These are phyloP conservation scores for Fragilaria crotonensis DNA, from an alignment of 108 stramenopile species.

Conservation along the genomic window DNA sequence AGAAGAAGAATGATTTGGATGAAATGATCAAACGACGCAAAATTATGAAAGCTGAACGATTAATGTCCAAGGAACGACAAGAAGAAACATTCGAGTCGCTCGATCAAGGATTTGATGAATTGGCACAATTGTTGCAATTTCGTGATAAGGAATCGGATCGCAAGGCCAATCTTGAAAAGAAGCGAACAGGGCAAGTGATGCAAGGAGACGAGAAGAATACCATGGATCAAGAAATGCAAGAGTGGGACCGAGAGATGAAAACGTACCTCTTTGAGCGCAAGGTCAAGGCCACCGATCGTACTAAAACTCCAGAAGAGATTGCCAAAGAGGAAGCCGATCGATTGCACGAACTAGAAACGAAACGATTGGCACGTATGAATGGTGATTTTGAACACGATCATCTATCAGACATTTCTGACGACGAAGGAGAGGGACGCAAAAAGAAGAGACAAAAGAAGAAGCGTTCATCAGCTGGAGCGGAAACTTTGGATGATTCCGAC, in stretches of 20 bases:
- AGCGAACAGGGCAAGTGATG: slow-evolving; percentile 30
- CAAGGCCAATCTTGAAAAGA: slow-evolving; percentile 22
- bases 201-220: slow-evolving; percentile 61
- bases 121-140: slow-evolving; percentile 64
- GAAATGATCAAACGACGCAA: slow-evolving; percentile 86
- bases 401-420: slow-evolving; percentile 72
- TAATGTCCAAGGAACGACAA: slow-evolving; percentile 81
- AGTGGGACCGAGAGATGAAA: slow-evolving; percentile 76
- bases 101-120: slow-evolving; percentile 81
- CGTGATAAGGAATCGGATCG: slow-evolving; percentile 64
- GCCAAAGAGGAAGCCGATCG: slow-evolving; percentile 88
- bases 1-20: slow-evolving; percentile 81
- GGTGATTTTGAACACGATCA: slow-evolving; percentile 85
- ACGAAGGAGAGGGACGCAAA: slow-evolving; percentile 19
- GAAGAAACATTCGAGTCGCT: slow-evolving; percentile 74
- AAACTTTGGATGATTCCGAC: slow-evolving; percentile 58
- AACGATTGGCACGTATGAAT: slow-evolving; percentile 85
- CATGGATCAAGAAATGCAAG: slow-evolving; percentile 87
- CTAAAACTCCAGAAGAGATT: slow-evolving; percentile 92
- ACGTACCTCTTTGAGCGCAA: slow-evolving; percentile 68
- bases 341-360: slow-evolving; percentile 84
- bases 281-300: slow-evolving; percentile 86
- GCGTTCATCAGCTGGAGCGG: slow-evolving; percentile 31
- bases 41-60: slow-evolving; percentile 76
- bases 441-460: slow-evolving; percentile 14